These are phyloP conservation scores for Aspergillus steynii DNA, from an alignment of 495 filamentous ascomycete genomes.

Conservation along the genomic window DNA sequence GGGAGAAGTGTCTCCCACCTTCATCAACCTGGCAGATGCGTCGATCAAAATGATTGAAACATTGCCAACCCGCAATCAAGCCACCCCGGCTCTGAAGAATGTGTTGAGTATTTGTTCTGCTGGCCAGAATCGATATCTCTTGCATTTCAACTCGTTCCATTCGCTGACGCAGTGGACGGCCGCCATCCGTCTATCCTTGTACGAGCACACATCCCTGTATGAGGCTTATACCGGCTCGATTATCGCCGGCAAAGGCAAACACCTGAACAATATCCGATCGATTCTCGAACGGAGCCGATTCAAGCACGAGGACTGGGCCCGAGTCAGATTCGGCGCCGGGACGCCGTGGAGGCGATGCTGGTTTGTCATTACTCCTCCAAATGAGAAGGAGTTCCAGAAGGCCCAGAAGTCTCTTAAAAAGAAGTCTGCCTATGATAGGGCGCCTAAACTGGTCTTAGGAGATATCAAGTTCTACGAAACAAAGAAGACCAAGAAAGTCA, in stretches of 20 bases:
- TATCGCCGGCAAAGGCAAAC: constrained; percentile 91
- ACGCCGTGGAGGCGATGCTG: constrained; percentile 96
- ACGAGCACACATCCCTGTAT: constrained; percentile 87
- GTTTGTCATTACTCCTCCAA: constrained; percentile 90
- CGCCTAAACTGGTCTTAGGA: constrained; percentile 68
- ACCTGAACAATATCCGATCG: constrained; percentile 78
- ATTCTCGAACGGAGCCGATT: constrained; percentile 80
- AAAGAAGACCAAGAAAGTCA: constrained; percentile 89
- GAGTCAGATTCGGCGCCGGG: constrained; percentile 93
- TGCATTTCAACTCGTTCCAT: constrained; percentile 94
- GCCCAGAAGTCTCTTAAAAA: constrained; percentile 83
- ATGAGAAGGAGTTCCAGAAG: constrained; percentile 87
- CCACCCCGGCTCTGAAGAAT: constrained; percentile 81
- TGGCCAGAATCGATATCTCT: constrained; percentile 88
- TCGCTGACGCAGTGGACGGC: constrained; percentile 96
- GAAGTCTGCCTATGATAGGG: constrained; percentile 76
- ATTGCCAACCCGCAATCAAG: constrained; percentile 73
- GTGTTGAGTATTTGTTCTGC: constrained; percentile 94
- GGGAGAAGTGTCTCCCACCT: constrained; percentile 86
- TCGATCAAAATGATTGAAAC: constrained; percentile 98
- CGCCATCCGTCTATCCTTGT: constrained; percentile 91
- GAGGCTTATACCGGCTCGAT: constrained; percentile 96
- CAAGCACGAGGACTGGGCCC: constrained; percentile 88
- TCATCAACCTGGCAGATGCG: constrained; percentile 95
- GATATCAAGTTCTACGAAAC: constrained; percentile 93